Conservation (phyloP, 176 grass and related monocot species). For the Triticum urartu region DNA sequence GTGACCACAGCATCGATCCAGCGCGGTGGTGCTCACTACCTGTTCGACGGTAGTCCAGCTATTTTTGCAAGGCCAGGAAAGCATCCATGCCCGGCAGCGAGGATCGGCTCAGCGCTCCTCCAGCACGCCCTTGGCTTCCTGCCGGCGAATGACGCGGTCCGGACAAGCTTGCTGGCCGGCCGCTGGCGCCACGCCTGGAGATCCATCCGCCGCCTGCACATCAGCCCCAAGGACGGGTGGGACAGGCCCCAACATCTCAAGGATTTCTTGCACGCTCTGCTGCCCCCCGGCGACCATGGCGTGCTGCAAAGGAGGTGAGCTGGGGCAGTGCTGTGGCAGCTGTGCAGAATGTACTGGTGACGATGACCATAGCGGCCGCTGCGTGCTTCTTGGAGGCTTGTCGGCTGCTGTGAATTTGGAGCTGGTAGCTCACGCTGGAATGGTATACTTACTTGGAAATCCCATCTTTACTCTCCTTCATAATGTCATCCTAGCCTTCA, state of each 20-base stretch:
- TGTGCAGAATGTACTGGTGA: not conserved
- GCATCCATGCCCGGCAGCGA: not conserved
- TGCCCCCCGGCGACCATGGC: not conserved
- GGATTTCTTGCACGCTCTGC: not conserved
- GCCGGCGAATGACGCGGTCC: not conserved
- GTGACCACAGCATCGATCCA: no score
- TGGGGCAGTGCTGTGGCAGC: not conserved
- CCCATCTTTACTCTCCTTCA: not conserved
- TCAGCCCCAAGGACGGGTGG: not conserved
- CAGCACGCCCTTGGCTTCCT: not conserved
- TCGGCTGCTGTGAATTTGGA: not conserved
- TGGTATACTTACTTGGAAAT: not conserved
- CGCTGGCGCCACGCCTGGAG: not conserved
- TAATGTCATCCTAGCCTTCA: no score
- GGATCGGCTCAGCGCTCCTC: not conserved
- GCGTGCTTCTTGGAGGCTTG: constrained; percentile 15
- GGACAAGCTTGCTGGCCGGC: not conserved
- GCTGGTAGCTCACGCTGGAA: not conserved
- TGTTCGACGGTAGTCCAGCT: not conserved
- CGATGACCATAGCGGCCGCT: not conserved
- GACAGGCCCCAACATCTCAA: no score
- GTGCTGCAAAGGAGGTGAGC: not conserved
- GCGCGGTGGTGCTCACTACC: not conserved
- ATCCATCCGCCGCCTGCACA: not conserved
- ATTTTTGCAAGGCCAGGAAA: not conserved